Evolutionary conservation across 345 rosid species (phyloP), one percentile per base, ranked within the genome.

Genomic region (Melastoma malabathricum): DNA sequence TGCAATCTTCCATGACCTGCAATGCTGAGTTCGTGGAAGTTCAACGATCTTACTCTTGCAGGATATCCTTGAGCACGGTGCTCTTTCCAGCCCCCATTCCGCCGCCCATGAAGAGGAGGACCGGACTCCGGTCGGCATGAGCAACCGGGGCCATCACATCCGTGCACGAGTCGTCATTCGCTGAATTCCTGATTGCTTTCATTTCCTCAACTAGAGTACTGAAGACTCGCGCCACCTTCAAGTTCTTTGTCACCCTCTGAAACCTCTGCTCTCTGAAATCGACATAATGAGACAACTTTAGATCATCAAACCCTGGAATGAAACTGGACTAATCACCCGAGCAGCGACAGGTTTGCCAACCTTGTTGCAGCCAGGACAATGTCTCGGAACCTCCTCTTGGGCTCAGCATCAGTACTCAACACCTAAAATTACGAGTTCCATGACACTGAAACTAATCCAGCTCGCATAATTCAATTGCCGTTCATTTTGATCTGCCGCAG

Each of bases 21-120:
- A 29, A 29, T 29, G 38, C 38, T 10, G 38, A 1, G 38, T 29
- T 6, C 38, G 5, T 29, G 38, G 38, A 1, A 29, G 38, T 29
- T 29, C 38, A 29, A 29, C 9, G 9, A 51, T 50, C 45, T 73
- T 80, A 90, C 98, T 90, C 98, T 72, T 84, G 71, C 46, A 90
- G 82, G 50, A 86, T 86, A 55, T 90, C 98, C 59, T 86, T 82
- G 52, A 84, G 83, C 39, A 90, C 98, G 18, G 96, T 86, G 84
- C 98, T 86, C 69, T 90, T 90, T 15, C 98, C 98, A 39, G 98
- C 98, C 50, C 98, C 98, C 96, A 90, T 90, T 13, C 98, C 98
- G 14, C 98, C 98, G 12, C 96, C 98, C 96, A 90, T 80, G 61
- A 90, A 72, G 16, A 90, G 86, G 46, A 86, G 87, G 51, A 86